These are phyloP conservation scores for Chlamydomonas applanata DNA, from an alignment of 139 green algal genomes.

Conservation along the genomic window DNA sequence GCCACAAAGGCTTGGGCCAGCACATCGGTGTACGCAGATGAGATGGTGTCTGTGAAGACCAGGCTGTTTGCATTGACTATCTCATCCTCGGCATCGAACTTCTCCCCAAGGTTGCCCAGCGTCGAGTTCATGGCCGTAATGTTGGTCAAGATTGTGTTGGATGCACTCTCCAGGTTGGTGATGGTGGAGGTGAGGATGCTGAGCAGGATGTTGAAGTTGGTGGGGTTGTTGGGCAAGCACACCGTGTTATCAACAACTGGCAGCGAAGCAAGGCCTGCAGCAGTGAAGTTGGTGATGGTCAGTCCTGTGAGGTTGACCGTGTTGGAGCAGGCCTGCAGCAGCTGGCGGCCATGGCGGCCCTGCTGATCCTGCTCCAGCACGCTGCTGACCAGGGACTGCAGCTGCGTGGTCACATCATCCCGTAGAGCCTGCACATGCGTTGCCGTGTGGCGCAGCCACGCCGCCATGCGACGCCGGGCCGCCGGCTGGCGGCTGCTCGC, in stretches of 20 bases:
- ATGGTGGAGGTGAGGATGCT: neutral
- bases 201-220: neutral
- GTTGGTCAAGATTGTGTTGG: neutral
- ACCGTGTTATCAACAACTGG: neutral
- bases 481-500: too few species aligned
- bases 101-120: neutral
- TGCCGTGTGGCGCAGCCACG: too few species aligned
- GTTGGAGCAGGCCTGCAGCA: constrained; percentile 3
- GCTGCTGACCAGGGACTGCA: too few species aligned
- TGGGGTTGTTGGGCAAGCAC: neutral
- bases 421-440: too few species aligned
- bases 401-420: too few species aligned
- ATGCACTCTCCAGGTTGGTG: neutral
- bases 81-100: neutral
- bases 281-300: neutral
- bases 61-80: neutral
- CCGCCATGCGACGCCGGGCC: too few species aligned
- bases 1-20: neutral
- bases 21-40: neutral
- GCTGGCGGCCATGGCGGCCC: neutral
- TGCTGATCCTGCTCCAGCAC: too few species aligned
- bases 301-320: neutral
- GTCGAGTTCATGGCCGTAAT: neutral
- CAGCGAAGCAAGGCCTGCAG: neutral
- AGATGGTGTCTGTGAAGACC: neutral